Evolutionary conservation across 2,329 filamentous ascomycete genomes (phyloP).

Genomic region (Sporothrix phasma): DNA sequence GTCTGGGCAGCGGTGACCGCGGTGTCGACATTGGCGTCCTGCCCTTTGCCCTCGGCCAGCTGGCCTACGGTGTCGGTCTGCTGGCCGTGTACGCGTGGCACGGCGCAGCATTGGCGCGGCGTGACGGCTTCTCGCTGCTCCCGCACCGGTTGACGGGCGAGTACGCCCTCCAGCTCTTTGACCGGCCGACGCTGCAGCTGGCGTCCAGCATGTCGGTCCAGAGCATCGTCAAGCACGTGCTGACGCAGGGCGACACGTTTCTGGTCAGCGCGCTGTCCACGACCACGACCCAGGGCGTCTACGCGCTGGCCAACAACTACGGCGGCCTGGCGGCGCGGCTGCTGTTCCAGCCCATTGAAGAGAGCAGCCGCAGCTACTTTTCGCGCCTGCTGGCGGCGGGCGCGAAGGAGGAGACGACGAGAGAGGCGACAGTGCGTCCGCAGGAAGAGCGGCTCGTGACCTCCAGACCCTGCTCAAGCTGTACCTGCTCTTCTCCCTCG

Average conservation of each 20-base stretch:
- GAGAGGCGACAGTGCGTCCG: conserved; percentile 9
- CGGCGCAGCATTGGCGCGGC: conserved; percentile 45
- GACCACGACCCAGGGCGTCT: conserved; percentile 75
- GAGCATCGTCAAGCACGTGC: conserved; percentile 79
- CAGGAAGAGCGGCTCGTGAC: conserved; percentile 35
- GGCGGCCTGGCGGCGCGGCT: conserved; percentile 81
- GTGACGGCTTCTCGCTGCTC: conserved; percentile 60
- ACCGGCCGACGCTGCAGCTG: conserved; percentile 58
- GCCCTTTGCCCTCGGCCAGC: conserved; percentile 81
- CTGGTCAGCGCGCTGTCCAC: conserved; percentile 71
- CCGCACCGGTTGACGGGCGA: conserved; percentile 30
- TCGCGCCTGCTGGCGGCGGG: conserved; percentile 56
- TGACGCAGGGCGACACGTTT: conserved; percentile 90
- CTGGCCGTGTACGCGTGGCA: conserved; percentile 59
- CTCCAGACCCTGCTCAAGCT: conserved; percentile 56
- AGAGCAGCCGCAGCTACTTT: conserved; percentile 83
- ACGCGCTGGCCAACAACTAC: conserved; percentile 89
- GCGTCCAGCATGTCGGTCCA: conserved; percentile 79
- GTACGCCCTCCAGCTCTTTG: conserved; percentile 54
- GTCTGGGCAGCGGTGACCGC: neutral
- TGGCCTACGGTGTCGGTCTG: conserved; percentile 62
- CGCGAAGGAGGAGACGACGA: neutral
- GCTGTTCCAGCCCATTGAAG: conserved; percentile 90
- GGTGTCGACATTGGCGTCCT: conserved; percentile 59
- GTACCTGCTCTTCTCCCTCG: conserved; percentile 64